Evolutionary conservation across 176 grass and related monocot genomes (phyloP), one percentile per base, ranked within the genome.

Genomic region (Eragrostis curvula): DNA sequence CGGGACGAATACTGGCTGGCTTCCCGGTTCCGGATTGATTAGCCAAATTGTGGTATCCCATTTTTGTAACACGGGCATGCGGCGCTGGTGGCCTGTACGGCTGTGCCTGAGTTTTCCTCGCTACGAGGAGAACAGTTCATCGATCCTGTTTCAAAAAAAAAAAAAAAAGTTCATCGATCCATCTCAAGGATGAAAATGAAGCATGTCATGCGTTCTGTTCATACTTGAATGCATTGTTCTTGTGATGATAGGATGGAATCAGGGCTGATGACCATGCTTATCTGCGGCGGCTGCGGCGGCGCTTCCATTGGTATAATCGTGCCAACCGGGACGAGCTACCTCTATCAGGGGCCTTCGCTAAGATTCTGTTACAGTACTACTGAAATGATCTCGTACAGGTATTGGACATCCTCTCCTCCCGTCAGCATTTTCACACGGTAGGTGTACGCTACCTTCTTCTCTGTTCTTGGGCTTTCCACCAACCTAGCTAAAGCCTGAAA

Each of bases 141-240:
- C n/a, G n/a, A n/a, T n/a, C n/a, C n/a, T n/a, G n/a, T n/a, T n/a
- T n/a, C n/a, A n/a, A n/a, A n/a, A n/a, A n/a, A n/a, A n/a, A n/a
- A n/a, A n/a, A n/a, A n/a, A n/a, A n/a, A n/a, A n/a, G n/a, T n/a
- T n/a, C n/a, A n/a, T n/a, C 32, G 32, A 36, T 36, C 32, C 32
- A 36, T 36, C 32, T 36, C 32, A 36, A 36, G 32, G 32, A 36
- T 36, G 32, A 36, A 36, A 36, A 36, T 12, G 10, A 14, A 61
- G 58, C 58, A 28, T 13, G 10, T 0, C 60, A 32, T 64, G 27
- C 47, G 30, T 27, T 43, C 48, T 58, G n/a, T 81, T 21, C 48
- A 24, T 43, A 6, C 64, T 27, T 80, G 12, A 68, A 68, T 55
- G 77, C 61, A 21, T 48, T 77, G 68, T 28, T 71, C 8, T 28